phyloP scores from a whole-genome alignment of 2,329 filamentous ascomycete species.

The Fusarium irregulare region DNA sequence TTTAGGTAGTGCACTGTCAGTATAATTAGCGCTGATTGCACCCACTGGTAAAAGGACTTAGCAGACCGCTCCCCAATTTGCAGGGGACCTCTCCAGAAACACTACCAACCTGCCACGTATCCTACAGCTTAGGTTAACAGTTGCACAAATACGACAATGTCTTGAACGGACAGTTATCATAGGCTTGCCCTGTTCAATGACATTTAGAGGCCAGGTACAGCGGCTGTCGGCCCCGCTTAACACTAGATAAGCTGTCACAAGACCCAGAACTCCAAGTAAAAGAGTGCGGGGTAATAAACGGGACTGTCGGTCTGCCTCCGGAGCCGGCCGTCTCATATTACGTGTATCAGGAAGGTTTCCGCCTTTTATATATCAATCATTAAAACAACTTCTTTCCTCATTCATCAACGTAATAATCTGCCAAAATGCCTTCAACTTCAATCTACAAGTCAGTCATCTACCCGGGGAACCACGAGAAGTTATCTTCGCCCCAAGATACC shows the following conservation, averaged over 20 bases:
- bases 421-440: constrained; percentile 32
- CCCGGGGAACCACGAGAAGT: constrained; percentile 41
- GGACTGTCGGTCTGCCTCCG: constrained; percentile 32
- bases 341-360: constrained; percentile 29
- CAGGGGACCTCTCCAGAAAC: neutral
- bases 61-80: neutral
- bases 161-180: neutral
- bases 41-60: neutral
- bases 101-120: neutral
- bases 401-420: neutral
- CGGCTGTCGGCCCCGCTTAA: constrained; percentile 15
- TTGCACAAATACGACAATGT: neutral
- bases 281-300: constrained; percentile 29
- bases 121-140: neutral
- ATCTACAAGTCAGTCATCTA: constrained; percentile 37
- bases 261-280: neutral
- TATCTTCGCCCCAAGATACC: constrained; percentile 62
- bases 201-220: neutral
- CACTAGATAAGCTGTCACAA: constrained; percentile 23
- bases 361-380: constrained; percentile 3
- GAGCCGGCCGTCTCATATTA: constrained; percentile 28
- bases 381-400: neutral
- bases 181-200: neutral
- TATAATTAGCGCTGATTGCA: neutral
- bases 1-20: neutral